These are phyloP conservation scores for Oryza nivara DNA, from an alignment of 176 grass and related monocot species.

Conservation along the genomic window DNA sequence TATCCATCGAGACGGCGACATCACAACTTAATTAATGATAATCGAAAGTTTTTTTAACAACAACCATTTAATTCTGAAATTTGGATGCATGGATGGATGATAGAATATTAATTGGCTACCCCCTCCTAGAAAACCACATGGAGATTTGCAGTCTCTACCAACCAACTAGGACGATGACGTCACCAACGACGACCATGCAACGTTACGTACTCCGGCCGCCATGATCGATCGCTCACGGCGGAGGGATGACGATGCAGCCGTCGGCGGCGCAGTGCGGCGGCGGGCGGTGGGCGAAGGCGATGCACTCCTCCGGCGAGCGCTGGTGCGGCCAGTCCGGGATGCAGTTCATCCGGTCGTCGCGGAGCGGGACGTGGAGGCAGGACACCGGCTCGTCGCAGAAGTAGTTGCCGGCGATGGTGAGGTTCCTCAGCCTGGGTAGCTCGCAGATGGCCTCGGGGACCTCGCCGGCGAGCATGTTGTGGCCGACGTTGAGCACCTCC, in stretches of 20 bases:
- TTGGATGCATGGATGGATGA: not conserved
- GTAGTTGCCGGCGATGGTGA: constrained; percentile 81
- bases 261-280: constrained; percentile 69
- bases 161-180: not conserved
- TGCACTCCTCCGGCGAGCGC: constrained; percentile 70
- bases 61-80: not conserved
- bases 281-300: constrained; percentile 62
- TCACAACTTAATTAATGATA: constrained; percentile 16
- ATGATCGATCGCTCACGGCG: not conserved
- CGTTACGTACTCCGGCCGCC: too few relatives aligned
- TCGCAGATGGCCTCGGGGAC: constrained; percentile 65
- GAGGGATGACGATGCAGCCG: constrained; percentile 63
- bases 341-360: constrained; percentile 82
- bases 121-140: not conserved
- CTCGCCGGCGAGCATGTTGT: constrained; percentile 74
- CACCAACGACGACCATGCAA: not conserved
- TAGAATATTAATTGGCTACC: not conserved
- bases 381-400: constrained; percentile 72
- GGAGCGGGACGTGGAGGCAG: constrained; percentile 60
- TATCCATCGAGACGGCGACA: constrained; percentile 8
- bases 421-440: constrained; percentile 69
- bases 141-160: not conserved
- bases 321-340: constrained; percentile 73
- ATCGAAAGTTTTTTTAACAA: not conserved
- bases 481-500: constrained; percentile 77